These are phyloP conservation scores for Serendipita sp. DNA, from an alignment of 768 basidiomycete species.

Conservation along the genomic window DNA sequence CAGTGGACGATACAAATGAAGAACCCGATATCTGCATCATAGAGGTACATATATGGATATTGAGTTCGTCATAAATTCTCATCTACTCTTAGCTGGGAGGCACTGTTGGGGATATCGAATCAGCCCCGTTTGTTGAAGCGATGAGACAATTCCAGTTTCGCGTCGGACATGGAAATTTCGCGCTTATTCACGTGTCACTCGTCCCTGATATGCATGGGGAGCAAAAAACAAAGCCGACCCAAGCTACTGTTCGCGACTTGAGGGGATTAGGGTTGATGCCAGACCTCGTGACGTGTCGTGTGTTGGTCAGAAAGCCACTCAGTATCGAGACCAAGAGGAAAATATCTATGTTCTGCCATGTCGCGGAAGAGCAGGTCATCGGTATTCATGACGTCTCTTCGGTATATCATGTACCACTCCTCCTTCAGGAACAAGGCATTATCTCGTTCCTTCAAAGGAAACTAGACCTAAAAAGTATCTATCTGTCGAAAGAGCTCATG, in stretches of 20 bases:
- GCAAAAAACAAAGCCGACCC: conserved; percentile 98
- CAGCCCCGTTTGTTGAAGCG: conserved; percentile 93
- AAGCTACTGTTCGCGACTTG: conserved; percentile 87
- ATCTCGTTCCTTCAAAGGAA: conserved; percentile 66
- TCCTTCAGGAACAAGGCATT: conserved; percentile 86
- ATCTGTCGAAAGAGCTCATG: conserved; percentile 37
- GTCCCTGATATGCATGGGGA: conserved; percentile 99
- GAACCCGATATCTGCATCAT: conserved; percentile 95
- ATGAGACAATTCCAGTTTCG: conserved; percentile 99
- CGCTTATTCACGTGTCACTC: conserved; percentile 88
- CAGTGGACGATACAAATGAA: conserved; percentile 85
- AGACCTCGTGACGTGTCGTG: conserved; percentile 85
- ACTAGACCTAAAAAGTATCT: conserved; percentile 48
- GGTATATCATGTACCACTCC: conserved; percentile 90
- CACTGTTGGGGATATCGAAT: conserved; percentile 97
- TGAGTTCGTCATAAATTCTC: background rate
- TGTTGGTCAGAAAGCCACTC: conserved; percentile 66
- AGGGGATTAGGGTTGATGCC: conserved; percentile 84
- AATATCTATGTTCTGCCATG: conserved; percentile 99
- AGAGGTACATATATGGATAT: conserved; percentile 39
- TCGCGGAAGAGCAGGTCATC: conserved; percentile 65
- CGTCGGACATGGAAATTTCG: conserved; percentile 91
- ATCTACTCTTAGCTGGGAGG: conserved; percentile 65
- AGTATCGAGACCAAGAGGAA: conserved; percentile 78
- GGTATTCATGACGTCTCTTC: conserved; percentile 94